Evolutionary conservation across 129 eudicot species (phyloP), one percentile per base, ranked within the genome.

Genomic region (Centrapalus pauciflorus): DNA sequence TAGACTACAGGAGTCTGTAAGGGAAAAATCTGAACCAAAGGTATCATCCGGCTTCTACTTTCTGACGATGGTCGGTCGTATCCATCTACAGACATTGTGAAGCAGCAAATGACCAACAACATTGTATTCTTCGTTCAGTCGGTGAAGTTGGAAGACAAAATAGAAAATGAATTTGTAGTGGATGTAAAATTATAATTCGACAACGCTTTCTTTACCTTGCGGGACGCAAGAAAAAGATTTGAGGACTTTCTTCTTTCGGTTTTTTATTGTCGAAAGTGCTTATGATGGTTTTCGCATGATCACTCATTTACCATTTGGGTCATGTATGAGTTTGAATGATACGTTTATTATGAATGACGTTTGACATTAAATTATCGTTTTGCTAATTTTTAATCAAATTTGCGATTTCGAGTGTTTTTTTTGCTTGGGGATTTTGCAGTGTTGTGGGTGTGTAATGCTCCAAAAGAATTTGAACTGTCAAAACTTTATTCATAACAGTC

Each of bases 1-100:
- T 93, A 40, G 96, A 93, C 66, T 93, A 93, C 73, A 67, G 96
- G 82, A 93, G 99, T 63, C 82, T 89, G 69, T 91, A 88, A 81
- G 61, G 49, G 2, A 0, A 45, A 45, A 45, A 45, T 19, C 57
- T 7, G 30, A 43, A 25, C n/a, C 24, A 32, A 41, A 50, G 16
- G 2, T 12, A 4, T 65, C 30, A 46, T 17, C 7, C 48, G 7
- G 19, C 11, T 65, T 27, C 6, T 19, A n/a, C n/a, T n/a, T n/a
- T n/a, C n/a, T n/a, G n/a, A n/a, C n/a, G n/a, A n/a, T n/a, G n/a
- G n/a, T n/a, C n/a, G 57, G 27, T 45, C 35, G 4, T 27, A 27
- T 64, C 14, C 56, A 45, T 64, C 9, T 45, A 64, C 25, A 7
- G 24, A 30, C 37, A 46, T 52, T 21, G 17, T 35, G 33, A 67